Percentiles rank a stretch among this genome's conserved stretches.
Conservation (phyloP, 2,329 filamentous ascomycete species). For the Talaromyces sp. region DNA sequence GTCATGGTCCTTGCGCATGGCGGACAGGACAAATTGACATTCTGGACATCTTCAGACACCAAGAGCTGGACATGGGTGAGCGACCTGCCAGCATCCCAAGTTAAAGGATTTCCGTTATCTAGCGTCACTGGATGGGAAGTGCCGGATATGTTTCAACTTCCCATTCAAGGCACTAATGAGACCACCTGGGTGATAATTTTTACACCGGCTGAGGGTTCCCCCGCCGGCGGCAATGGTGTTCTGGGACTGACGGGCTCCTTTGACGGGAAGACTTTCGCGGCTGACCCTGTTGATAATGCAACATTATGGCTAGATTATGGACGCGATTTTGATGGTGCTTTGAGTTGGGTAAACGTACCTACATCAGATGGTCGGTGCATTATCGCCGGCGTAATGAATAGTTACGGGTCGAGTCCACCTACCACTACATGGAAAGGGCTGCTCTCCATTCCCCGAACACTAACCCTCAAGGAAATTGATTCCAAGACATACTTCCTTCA, state of each 20-base stretch:
- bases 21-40: background rate
- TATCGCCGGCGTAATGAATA: background rate
- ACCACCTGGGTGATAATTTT: background rate
- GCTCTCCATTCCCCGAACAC: conserved; percentile 12
- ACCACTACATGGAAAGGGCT: conserved; percentile 9
- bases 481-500: conserved; percentile 10
- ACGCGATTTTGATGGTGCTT: background rate
- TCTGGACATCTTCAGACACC: background rate
- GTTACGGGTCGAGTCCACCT: background rate
- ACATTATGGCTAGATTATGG: background rate
- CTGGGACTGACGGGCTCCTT: background rate
- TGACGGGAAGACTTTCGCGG: background rate
- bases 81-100: background rate
- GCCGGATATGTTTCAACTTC: background rate
- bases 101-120: background rate
- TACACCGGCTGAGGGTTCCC: background rate
- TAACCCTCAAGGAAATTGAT: conserved; percentile 8
- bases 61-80: background rate
- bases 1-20: background rate
- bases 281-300: background rate
- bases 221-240: background rate
- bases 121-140: background rate
- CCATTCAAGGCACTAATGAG: background rate
- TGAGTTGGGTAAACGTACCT: background rate
- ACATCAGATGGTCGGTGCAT: background rate